A percentile compares a stretch with the other conserved stretches of the same genome.
Conservation (phyloP, 305 asterid genomes). For the Fraxinus velutina region DNA sequence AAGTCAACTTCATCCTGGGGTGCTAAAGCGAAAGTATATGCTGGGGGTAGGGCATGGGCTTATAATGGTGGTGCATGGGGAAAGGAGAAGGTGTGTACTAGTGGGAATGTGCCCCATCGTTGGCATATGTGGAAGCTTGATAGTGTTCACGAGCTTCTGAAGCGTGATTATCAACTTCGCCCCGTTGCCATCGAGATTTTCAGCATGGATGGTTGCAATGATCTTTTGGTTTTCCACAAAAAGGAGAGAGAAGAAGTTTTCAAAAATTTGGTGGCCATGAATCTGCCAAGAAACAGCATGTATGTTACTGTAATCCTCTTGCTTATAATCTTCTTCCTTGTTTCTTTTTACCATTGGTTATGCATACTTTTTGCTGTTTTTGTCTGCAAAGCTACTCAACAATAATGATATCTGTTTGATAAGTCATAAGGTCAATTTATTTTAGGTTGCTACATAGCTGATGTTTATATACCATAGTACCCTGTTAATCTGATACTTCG, state of each 20-base stretch:
- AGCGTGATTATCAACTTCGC: conserved; percentile 98
- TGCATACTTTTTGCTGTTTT: conserved; percentile 9
- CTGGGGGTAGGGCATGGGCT: conserved; percentile 99
- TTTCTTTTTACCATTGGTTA: conserved; percentile 10
- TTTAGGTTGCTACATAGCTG: conserved; percentile 5
- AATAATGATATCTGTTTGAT: not conserved
- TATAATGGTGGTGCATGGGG: conserved; percentile 99
- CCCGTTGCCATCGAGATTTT: conserved; percentile 98
- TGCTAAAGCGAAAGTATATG: conserved; percentile 61
- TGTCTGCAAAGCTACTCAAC: not conserved
- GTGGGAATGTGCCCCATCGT: conserved; percentile 87
- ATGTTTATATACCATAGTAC: not conserved
- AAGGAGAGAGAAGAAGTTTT: conserved; percentile 96
- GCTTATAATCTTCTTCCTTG: conserved; percentile 19
- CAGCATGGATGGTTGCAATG: conserved; percentile 99
- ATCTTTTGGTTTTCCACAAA: conserved; percentile 94
- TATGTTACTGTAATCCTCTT: conserved; percentile 45
- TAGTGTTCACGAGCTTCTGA: conserved; percentile 94
- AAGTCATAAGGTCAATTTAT: conserved; percentile 11
- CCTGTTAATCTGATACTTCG: conserved; percentile 5
- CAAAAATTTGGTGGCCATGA: conserved; percentile 90
- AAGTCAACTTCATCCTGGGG: conserved; percentile 88
- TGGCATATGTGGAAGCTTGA: conserved; percentile 99
- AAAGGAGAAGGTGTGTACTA: conserved; percentile 74
- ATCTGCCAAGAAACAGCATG: conserved; percentile 99